A percentile compares a stretch with the other conserved stretches of the same genome.
These are phyloP conservation scores for Quercus tomentella DNA, from an alignment of 331 rosid genomes.

Conservation along the genomic window DNA sequence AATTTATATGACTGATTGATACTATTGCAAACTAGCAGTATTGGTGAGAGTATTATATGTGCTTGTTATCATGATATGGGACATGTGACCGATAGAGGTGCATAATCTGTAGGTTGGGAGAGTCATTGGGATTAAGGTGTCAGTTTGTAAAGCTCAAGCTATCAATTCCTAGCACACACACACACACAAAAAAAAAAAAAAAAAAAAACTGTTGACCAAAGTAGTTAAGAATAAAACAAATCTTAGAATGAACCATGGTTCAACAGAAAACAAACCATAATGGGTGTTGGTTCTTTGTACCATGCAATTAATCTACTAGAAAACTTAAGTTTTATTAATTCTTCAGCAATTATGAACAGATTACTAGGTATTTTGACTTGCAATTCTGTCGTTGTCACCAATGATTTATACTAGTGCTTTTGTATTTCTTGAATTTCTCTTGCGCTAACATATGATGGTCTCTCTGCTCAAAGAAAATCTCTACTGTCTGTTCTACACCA, in stretches of 20 bases:
- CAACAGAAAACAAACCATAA: no score
- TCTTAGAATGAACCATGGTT: no score
- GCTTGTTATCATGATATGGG: neutral
- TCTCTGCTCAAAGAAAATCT: no score
- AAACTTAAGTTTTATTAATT: neutral
- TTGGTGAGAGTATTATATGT: neutral
- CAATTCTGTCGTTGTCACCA: neutral
- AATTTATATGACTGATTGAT: neutral
- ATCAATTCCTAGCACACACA: neutral
- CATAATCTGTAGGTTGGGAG: neutral
- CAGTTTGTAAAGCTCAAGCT: neutral
- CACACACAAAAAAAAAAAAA: no score
- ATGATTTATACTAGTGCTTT: no score
- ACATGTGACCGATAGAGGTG: neutral
- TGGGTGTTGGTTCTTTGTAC: no score
- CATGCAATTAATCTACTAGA: no score
- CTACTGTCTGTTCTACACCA: no score
- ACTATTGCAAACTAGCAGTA: neutral
- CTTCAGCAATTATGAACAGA: neutral
- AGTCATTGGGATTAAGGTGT: neutral
- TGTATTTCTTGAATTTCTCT: no score
- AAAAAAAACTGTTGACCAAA: neutral
- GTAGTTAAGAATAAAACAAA: neutral
- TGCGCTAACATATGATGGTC: no score
- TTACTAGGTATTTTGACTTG: neutral